Evolutionary conservation across 169 alveolate species (phyloP), one percentile per base, ranked within the genome.

Genomic region (Plasmodium knowlesi): DNA sequence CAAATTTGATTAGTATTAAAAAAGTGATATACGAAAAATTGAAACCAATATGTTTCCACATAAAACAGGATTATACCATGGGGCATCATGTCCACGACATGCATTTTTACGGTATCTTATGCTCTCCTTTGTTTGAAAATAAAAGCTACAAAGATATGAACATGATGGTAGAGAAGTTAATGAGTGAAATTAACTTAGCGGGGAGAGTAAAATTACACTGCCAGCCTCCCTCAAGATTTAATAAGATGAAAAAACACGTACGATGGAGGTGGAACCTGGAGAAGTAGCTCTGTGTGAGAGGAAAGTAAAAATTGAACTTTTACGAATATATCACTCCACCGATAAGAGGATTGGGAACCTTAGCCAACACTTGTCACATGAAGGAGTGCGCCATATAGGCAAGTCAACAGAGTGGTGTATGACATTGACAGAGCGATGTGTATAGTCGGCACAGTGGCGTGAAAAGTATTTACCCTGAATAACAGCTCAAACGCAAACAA

Each of bases 71-170:
- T 88, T 96, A 95, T 81, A 96, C 97, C 46, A 96, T 96, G 95
- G 97, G 98, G 5, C 97, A 97, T 86, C 96, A 97, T 70, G 97
- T 96, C 61, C 96, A 96, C 30, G 97, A 95, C 82, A 95, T 93
- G 92, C 97, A 96, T 43, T 95, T 96, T 82, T 92, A 97, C 97
- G 98, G 98, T 0, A 95, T 97, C 34, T 83, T 97, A n/a, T 97
- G 98, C 71, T 97, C 98, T 22, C 98, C 98, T 37, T 86, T 97
- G 14, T 97, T 97, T 80, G 98, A 97, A 82, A 98, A 98, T 79
- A 97, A 97, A 83, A 92, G 96, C 34, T 97, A 97, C 92, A 46
- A 86, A 54, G 98, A 97, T 71, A 97, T 97, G 76, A 96, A 97
- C 83, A 95, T 92, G 32, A 96, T 97, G 97, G 98, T 97, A 5